Base-by-base conservation (phyloP, 148 eudicot genomes). In the Spergularia bocconei region DNA sequence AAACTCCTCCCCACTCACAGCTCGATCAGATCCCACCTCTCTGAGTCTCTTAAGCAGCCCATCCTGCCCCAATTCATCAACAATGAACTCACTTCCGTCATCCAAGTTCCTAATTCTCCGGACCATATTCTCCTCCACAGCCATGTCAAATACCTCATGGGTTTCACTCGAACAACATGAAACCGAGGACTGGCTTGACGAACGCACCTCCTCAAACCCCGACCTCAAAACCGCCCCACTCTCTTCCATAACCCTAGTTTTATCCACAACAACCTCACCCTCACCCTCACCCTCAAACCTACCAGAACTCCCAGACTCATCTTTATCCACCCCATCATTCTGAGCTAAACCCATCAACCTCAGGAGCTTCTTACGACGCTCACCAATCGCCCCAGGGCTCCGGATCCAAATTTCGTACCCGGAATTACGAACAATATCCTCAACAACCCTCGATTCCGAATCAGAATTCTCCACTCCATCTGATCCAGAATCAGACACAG, bases 371-470 rank as follows among this genome's bases (percentile, higher is more conserved):
- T 69, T 57, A 6, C 97, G 96, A 4, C 98, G 86, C 64, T 83
- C 87, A 16, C 72, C 52, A 41, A 89, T 83, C n/a, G 84, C 81
- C 53, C 83, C 92, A 6, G 88, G 91, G 63, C 86, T 82, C 73
- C 75, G 74, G 47, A 77, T 86, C 98, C 98, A 91, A 54, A 86
- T 78, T 5, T 93, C 93, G 78, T 90, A 94, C 36, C 82, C 87
- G 7, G 85, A 81, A 54, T 68, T 75, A 0, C 75, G 65, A 55
- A 62, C 52, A 56, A 67, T 75, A 81, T 33, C 64, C 59, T 77
- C 69, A 53, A 47, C 74, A 75, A 67, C n/a, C 80, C 66, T 77
- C 33, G 87, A 69, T 70, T 84, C 83, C 25, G 78, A 75, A 79
- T 82, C 85, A 63, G 67, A 79, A 83, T 67, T 75, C 67, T 48